Base-by-base conservation (phyloP, 306 rosid species). In the Quercus suber region DNA sequence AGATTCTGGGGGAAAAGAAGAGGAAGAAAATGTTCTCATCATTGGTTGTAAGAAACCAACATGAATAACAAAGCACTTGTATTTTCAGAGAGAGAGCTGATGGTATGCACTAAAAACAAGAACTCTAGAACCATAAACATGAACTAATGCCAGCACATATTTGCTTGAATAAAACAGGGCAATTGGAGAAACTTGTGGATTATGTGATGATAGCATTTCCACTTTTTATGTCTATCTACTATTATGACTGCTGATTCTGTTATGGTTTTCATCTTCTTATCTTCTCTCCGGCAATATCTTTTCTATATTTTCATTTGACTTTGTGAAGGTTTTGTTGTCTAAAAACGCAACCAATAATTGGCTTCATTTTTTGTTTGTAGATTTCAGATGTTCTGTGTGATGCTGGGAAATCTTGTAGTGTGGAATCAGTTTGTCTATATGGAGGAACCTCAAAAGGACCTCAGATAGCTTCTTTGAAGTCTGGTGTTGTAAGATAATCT, bases 361-460 rank as follows among this genome's bases (percentile, higher is more conserved):
- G 63, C 73, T 77, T 89, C 37, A 4, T 68, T 79, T 79, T 30
- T 63, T 73, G 73, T 43, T 85, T 73, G 41, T 89, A 95, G 99
- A 93, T 93, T 85, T 93, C 94, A 59, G 97, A 90, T 77, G 99
- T 95, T 55, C 78, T 95, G 37, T 87, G 88, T 81, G 93, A 93
- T 74, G 97, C 97, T 56, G 98, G 99, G 77, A 80, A 78, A 45
- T 84, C 98, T 68, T 91, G 96, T 80, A 98, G 92, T 23, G 96
- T 93, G 79, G 77, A 79, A 61, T 85, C 97, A 63, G 76, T 93
- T 74, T 90, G 98, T 82, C 76, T 95, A 86, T 93, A 93, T 58
- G 99, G 99, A 80, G 99, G 99, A 86, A 90, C 97, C 67, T 88
- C 97, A 73, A 95, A 93, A 87, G 91, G 87, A 68, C 95, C 93